Evolutionary conservation across 257 asterid species (phyloP), one percentile per base, ranked within the genome.

Genomic region (Nicotiana knightiana): DNA sequence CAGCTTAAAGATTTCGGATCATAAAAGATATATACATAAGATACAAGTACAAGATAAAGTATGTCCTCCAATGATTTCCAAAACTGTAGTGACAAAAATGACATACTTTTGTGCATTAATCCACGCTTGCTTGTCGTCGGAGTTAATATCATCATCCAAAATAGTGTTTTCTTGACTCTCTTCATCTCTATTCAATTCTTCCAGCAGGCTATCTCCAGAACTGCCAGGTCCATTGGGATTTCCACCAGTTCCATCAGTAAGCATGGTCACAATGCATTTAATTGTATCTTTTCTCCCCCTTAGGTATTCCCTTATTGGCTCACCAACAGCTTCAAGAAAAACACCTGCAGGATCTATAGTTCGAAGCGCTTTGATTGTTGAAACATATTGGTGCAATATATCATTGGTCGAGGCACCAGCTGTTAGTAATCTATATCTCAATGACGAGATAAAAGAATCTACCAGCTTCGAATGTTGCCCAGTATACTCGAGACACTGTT

Each of bases 321-420:
- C 99, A 73, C 99, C 96, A 79, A 94, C 98, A 81, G 97, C 95
- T 88, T 96, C 99, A 83, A 96, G 98, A 87, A 96, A 96, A 24
- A 94, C 92, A 48, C 99, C 99, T 26, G 98, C 98, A 78, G 99
- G 97, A 83, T 96, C 99, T 84, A 96, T 94, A 73, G 99, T 92
- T 82, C 98, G 92, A 87, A 96, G 99, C 86, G 99, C 99, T 85
- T 93, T 96, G 77, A 96, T 93, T 62, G 99, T 96, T 57, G 97
- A 96, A 86, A 96, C 93, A 82, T 96, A 96, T 83, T 96, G 99
- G 85, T 88, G 97, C 79, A 96, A 85, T 87, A 96, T 96, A 84
- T 96, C 99, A 82, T 94, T 91, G 79, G 99, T 96, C 67, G 99
- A 96, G 82, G 99, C 99, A 81, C 99, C 99, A 76, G 99, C 99